Conservation (phyloP, 2,329 filamentous ascomycete genomes). For the Leptodontidium sp. region DNA sequence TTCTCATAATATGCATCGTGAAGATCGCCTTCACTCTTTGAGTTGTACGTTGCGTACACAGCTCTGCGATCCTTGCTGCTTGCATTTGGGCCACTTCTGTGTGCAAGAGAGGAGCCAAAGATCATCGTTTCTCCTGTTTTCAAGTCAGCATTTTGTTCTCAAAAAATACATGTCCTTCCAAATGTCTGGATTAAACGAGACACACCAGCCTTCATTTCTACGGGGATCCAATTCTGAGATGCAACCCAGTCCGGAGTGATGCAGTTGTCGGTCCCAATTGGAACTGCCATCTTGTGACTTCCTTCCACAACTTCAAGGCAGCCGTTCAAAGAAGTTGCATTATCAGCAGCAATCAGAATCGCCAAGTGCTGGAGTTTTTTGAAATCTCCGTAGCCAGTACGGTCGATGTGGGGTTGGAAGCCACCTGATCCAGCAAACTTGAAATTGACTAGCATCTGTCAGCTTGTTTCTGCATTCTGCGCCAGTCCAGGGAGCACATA, state of each 20-base stretch:
- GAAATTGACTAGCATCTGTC: slow-evolving; percentile 44
- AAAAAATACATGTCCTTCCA: not conserved
- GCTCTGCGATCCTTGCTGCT: slow-evolving; percentile 49
- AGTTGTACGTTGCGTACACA: slow-evolving; percentile 55
- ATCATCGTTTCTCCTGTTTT: slow-evolving; percentile 46
- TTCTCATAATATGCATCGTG: slow-evolving; percentile 53
- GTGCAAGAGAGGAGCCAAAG: slow-evolving; percentile 48
- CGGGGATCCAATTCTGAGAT: slow-evolving; percentile 45
- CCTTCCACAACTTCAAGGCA: slow-evolving; percentile 48
- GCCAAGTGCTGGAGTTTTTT: slow-evolving; percentile 49
- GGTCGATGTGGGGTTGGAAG: slow-evolving; percentile 48
- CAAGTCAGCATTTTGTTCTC: not conserved
- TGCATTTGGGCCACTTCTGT: slow-evolving; percentile 45
- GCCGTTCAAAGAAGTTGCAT: slow-evolving; percentile 46
- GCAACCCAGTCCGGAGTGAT: slow-evolving; percentile 46
- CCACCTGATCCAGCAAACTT: slow-evolving; percentile 48
- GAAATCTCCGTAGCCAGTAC: slow-evolving; percentile 49
- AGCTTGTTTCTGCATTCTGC: not conserved
- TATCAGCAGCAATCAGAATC: slow-evolving; percentile 47
- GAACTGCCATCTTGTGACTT: slow-evolving; percentile 48
- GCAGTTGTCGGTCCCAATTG: slow-evolving; percentile 45
- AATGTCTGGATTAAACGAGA: not conserved
- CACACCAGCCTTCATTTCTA: slow-evolving; percentile 47
- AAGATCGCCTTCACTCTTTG: slow-evolving; percentile 51
- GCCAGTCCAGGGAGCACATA: not conserved